These are phyloP conservation scores for Helianthus tuberosus DNA, from an alignment of 129 eudicot genomes.

Conservation along the genomic window DNA sequence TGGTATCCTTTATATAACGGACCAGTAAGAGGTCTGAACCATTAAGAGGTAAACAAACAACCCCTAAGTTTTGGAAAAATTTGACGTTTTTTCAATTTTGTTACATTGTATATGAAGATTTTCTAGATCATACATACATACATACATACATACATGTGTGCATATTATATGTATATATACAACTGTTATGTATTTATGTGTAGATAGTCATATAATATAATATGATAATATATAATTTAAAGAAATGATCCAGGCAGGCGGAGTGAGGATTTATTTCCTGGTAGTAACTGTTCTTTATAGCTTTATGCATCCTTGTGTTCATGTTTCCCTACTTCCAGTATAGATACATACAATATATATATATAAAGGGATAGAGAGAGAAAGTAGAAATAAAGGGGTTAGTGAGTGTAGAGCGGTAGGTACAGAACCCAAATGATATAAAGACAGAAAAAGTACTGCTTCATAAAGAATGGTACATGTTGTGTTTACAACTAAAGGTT, in stretches of 20 bases:
- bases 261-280: conserved; percentile 8
- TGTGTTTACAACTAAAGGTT: conserved; percentile 28
- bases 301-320: conserved; percentile 45
- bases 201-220: neutral
- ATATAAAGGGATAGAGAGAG: conserved; percentile 21
- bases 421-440: conserved; percentile 41
- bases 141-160: neutral
- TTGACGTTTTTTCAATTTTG: no score
- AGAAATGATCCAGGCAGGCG: conserved; percentile 2
- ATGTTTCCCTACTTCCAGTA: conserved; percentile 38
- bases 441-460: conserved; percentile 39
- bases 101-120: no score
- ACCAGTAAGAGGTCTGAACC: no score
- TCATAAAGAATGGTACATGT: conserved; percentile 23
- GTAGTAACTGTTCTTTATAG: conserved; percentile 36
- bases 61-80: no score
- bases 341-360: conserved; percentile 10
- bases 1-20: no score
- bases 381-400: conserved; percentile 6
- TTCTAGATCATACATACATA: no score
- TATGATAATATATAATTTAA: neutral
- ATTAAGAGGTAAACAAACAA: no score
- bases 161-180: neutral
- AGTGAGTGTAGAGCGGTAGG: conserved; percentile 24
- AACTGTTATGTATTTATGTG: neutral